Evolutionary conservation across 73 alveolate species (phyloP).

Genomic region (Uronychia binucleata): DNA sequence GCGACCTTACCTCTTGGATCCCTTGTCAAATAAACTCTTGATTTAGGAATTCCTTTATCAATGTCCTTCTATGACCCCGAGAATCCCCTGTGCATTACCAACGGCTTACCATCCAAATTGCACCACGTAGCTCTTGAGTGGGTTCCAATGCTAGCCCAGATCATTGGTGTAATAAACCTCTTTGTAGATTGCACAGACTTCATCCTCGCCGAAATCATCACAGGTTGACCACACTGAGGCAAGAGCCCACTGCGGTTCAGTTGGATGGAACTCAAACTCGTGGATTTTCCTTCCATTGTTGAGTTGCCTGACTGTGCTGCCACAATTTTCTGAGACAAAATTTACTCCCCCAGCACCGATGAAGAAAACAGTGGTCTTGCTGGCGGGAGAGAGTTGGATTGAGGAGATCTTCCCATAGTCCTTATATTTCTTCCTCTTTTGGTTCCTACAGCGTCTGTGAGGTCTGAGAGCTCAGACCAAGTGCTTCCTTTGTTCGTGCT

Average conservation of each 20-base stretch:
- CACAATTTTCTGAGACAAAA: slow-evolving; percentile 92
- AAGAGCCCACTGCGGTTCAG: slow-evolving; percentile 80
- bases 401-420: neutral
- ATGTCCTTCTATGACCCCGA: slow-evolving; percentile 28
- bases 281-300: slow-evolving; percentile 77
- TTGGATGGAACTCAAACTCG: slow-evolving; percentile 90
- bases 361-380: slow-evolving; percentile 3
- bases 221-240: slow-evolving; percentile 85
- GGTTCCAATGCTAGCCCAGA: slow-evolving; percentile 82
- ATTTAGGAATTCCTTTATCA: slow-evolving; percentile 21
- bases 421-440: neutral
- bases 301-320: slow-evolving; percentile 71
- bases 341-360: slow-evolving; percentile 78
- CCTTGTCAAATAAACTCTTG: slow-evolving; percentile 56
- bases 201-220: slow-evolving; percentile 57
- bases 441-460: neutral
- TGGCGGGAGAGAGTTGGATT: slow-evolving; percentile 24
- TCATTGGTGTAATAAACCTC: slow-evolving; percentile 80
- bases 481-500: slow-evolving; percentile 82
- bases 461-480: slow-evolving; percentile 42
- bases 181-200: slow-evolving; percentile 67
- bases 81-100: slow-evolving; percentile 24
- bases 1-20: no score
- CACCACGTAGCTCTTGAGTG: slow-evolving; percentile 69
- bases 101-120: slow-evolving; percentile 79